Base-by-base conservation (phyloP, 108 stramenopile species). In the Cylindrotheca fusiformis region DNA sequence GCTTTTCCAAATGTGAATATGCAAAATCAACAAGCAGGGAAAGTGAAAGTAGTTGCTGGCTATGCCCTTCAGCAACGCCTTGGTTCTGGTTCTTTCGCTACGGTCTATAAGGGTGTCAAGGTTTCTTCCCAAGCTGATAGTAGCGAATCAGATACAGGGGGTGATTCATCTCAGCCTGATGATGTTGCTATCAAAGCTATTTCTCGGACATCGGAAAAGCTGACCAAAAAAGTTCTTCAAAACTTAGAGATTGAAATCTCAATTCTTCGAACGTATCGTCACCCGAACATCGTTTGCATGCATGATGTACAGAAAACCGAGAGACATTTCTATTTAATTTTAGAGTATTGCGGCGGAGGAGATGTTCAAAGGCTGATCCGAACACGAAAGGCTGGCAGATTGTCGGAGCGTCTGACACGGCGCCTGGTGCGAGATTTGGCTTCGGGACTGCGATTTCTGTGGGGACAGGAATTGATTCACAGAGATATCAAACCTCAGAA, bases 401-500 rank as follows among this genome's bases (percentile, higher is more conserved):
- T 99, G 1, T 60, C 79, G 4, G 97, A 97, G 60, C 58, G 77
- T 4, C 57, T 92, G 19, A 91, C 95, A 10, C 79, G 93, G 32
- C 84, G 91, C 22, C 71, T 98, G 61, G 78, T 97, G 67, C 65
- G 93, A 26, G 97, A 99, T 69, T 81, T 99, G 65, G 56, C 93
- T 2, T 67, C 87, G 0, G 98, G 98, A 18, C 71, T 99, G 41
- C 60, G 77, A 45, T 97, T 96, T 60, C 73, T 99, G 36, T 92
- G 91, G 87, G 78, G 76, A 6, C 78, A 90, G 49, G 77, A 87
- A 51, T 65, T 95, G 36, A 90, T 95, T 48, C 98, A 99, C 65
- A 60, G 98, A 2, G 98, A 99, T 69, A 91, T 98, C 61, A 98
- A 98, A 69, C 96, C 98, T 48, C 96, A 97, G 67, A 98, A 98